These are phyloP conservation scores for Pestalotiopsis sp. DNA, from an alignment of 2,329 filamentous ascomycete species.

Conservation along the genomic window DNA sequence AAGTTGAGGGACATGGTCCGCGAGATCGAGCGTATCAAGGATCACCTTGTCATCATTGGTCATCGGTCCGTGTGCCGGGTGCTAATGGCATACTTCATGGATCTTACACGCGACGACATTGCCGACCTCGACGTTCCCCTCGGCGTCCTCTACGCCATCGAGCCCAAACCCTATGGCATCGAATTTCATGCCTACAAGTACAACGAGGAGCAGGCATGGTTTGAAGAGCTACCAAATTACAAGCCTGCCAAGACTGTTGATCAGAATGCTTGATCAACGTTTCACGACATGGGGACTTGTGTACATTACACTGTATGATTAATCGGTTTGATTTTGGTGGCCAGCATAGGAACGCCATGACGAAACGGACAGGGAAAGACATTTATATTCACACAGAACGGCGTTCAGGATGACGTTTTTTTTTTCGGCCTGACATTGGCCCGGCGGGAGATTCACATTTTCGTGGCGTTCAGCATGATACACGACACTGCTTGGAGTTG, in stretches of 20 bases:
- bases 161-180: constrained; percentile 96
- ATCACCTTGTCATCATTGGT: constrained; percentile 89
- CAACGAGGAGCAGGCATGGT: constrained; percentile 75
- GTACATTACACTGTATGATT: background rate
- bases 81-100: constrained; percentile 94
- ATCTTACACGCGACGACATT: constrained; percentile 86
- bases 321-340: background rate
- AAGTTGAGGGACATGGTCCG: constrained; percentile 93
- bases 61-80: constrained; percentile 92
- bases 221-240: constrained; percentile 85
- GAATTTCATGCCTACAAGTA: constrained; percentile 96
- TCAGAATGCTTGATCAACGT: background rate
- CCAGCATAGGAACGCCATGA: background rate
- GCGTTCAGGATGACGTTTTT: background rate
- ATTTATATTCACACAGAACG: background rate
- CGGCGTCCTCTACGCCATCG: constrained; percentile 90
- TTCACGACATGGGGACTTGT: background rate
- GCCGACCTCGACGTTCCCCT: constrained; percentile 92
- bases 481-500: background rate
- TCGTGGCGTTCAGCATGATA: background rate
- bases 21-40: constrained; percentile 95
- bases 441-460: background rate
- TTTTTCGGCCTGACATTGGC: background rate
- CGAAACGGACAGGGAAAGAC: background rate
- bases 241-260: constrained; percentile 49